Conservation (phyloP, 78 protist species). For the Dictyostelium capitatum region DNA sequence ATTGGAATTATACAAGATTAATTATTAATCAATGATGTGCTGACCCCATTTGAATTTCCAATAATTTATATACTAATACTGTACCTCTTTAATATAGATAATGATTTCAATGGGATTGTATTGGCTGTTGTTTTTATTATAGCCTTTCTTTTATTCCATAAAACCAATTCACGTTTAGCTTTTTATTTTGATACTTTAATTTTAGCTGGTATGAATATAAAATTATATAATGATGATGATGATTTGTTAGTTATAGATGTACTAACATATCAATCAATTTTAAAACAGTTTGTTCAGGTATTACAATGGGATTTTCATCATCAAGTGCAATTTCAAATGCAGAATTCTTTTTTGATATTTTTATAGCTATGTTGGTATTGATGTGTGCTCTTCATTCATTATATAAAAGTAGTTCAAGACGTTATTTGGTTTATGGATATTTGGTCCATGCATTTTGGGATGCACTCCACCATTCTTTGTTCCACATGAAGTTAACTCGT, state of each 20-base stretch:
- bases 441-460: conserved; percentile 2
- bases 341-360: not conserved
- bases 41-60: too few species aligned
- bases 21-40: too few species aligned
- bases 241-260: not conserved
- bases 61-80: too few species aligned
- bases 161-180: not conserved
- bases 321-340: too few species aligned
- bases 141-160: not conserved
- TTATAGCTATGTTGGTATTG: not conserved
- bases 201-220: not conserved
- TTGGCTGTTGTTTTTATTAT: not conserved
- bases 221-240: not conserved
- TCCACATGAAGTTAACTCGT: not conserved
- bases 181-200: not conserved
- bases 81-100: too few species aligned
- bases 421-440: not conserved
- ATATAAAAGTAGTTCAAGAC: not conserved
- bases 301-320: not conserved
- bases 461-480: not conserved
- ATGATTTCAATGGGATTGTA: not conserved
- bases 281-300: not conserved
- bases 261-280: too few species aligned
- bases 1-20: too few species aligned
- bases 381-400: not conserved